Evolutionary conservation across 768 basidiomycete genomes (phyloP), one percentile per base, ranked within the genome.

Genomic region (Suillus sp.): DNA sequence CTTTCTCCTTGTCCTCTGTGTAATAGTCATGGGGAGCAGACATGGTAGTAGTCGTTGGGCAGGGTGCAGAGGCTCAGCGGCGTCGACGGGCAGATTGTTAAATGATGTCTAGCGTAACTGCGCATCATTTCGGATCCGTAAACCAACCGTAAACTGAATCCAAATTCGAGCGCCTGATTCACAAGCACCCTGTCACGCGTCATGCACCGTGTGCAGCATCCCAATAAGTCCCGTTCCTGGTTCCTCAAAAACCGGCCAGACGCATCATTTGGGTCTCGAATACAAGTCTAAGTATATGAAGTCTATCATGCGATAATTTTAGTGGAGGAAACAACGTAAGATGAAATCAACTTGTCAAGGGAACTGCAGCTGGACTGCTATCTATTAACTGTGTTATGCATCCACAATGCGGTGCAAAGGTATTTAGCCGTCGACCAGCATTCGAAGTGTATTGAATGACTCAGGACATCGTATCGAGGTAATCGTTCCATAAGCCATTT

Each of bases 1-100:
- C 75, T 32, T 67, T 69, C 59, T 76, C 73, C 53, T 60, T 65
- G 64, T 75, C 73, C 25, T 38, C 25, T 27, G 55, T 18, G 16
- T 66, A 48, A 7, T 37, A 64, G 3, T 58, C 55, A 1, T 42
- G 25, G 7, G 22, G 27, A 35, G 14, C 43, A 30, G 50, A 57
- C 32, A 59, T 58, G 43, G 35, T 63, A 43, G 42, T 50, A 43
- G 42, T 50, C 9, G 50, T 14, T 7, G 10, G 34, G 25, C 14
- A 35, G 27, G 30, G 47, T 57, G 30, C 10, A 30, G 32, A 53
- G 27, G 51, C 30, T 7, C 30, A 32, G 4, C 10, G 30, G 27
- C 16, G 27, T 50, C 16, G 16, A 30, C 16, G 27, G 27, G 48
- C 48, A 7, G 48, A 9, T 50, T 30, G 16, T 30, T 30, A 30